Evolutionary conservation across 1,284 basidiomycete species (phyloP), one percentile per base, ranked within the genome.

Genomic region (Cronartium quercuum): DNA sequence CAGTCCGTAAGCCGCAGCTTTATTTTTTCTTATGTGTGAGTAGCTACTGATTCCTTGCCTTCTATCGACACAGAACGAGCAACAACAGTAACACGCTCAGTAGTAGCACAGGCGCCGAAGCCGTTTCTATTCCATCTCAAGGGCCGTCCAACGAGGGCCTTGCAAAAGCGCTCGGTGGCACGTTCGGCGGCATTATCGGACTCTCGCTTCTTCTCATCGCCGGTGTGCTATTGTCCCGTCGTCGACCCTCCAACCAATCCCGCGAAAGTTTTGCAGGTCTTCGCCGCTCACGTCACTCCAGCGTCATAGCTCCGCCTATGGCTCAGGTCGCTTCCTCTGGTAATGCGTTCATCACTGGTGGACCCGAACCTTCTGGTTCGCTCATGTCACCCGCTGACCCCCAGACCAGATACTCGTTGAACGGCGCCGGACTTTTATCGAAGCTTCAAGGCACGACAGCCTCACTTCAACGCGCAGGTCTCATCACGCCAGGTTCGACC

Each of bases 381-480:
- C 29, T n/a, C 7, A 55, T 55, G 51, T 12, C 12, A 55, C 60
- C 60, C 34, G 60, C 60, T 35, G 60, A 62, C 34, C 60, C 60
- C n/a, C 24, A 34, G 7, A 62, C 60, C n/a, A 21, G 60, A 35
- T 62, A 35, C 60, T 62, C 60, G 6, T 40, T n/a, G 6, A 40
- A 40, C 34, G 60, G 60, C 6, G 34, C 37, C 6, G 37, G 34
- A 6, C 18, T 62, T 6, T 40, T 62, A 13, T 34, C 6, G n/a
- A 35, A 40, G 37, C 60, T 62, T 40, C 60, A 62, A 40, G 60
- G 60, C 18, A 62, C 37, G n/a, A 62, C 60, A n/a, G 60, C 60
- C n/a, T 18, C 10, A 13, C 60, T 62, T n/a, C 51, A 55, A 55
- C 51, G 29, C n/a, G 5, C 51, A 21, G 51, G 51, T 21, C 9